Evolutionary conservation across 192 early-diverging fungal species (phyloP), one percentile per base, ranked within the genome.

Genomic region (Dimargaris cristalligena): DNA sequence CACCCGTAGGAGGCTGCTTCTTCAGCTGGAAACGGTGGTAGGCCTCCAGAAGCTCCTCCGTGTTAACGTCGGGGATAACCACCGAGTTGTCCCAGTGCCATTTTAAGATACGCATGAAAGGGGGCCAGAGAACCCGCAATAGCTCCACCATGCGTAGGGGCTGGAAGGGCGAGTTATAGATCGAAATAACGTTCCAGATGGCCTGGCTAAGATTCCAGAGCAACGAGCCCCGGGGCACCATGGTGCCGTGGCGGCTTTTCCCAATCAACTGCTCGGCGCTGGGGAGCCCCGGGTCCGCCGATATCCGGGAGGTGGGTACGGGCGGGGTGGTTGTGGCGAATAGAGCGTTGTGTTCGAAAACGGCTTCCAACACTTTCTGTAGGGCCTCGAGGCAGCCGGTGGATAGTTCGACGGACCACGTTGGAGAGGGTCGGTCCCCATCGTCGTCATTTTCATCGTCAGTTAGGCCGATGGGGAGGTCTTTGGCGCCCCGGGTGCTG

Each of bases 91-190:
- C 80, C 84, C 80, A 86, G 30, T 78, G 71, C 70, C 71, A 71
- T 29, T 77, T 66, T 34, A 84, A 67, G 59, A 78, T 74, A 34
- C 73, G 75, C 38, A 86, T 52, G 13, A 81, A 50, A 63, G 81
- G 81, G 0, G 75, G 66, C 84, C 84, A 86, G 30, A 86, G 61
- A 4, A 86, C 74, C 49, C 80, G 80, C 47, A 86, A 65, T 54
- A 82, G 83, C 1, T 79, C 80, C 62, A 84, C 79, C 20, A 80
- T 69, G 4, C 79, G 76, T 1, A 74, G 73, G 26, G 71, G 68
- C 68, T 65, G 67, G 56, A 74, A 70, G 52, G 65, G 66, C 0
- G 68, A 61, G 23, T 65, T 70, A 20, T 64, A 59, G 46, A 70
- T 70, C 31, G 68, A 64, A 0, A 66, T 70, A 1, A 68, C 64